Percentiles rank a stretch among this genome's conserved stretches.
Evolutionary conservation across 805 yeast genomes (phyloP).

Genomic region (Wickerhamomyces pijperi): DNA sequence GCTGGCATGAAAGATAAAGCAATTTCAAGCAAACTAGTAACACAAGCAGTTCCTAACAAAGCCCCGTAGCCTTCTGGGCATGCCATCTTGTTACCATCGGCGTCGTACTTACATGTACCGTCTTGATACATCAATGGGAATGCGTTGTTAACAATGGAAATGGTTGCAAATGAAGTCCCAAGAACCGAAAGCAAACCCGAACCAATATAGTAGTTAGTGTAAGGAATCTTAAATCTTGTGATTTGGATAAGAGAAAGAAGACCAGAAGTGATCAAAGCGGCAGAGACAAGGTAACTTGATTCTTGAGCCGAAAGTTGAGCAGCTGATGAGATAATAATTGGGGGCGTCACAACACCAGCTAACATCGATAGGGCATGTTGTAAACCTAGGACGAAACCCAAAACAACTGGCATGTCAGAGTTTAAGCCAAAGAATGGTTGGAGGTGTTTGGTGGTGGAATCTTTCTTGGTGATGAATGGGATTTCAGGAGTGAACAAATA

Average conservation of each 20-base stretch:
- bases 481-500: constrained; percentile 71
- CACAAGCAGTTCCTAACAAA: constrained; percentile 64
- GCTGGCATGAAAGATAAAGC: constrained; percentile 72
- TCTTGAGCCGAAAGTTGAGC: constrained; percentile 46
- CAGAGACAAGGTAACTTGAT: constrained; percentile 61
- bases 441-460: constrained; percentile 19
- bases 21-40: constrained; percentile 68
- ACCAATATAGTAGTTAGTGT: constrained; percentile 73
- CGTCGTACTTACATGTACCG: constrained; percentile 55
- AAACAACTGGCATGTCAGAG: constrained; percentile 66
- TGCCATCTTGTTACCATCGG: constrained; percentile 57
- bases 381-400: constrained; percentile 70
- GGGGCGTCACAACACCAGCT: constrained; percentile 85
- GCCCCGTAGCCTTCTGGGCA: constrained; percentile 90
- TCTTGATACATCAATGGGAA: constrained; percentile 68
- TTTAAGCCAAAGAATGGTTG: constrained; percentile 80
- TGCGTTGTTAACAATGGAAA: constrained; percentile 67
- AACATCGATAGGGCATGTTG: constrained; percentile 87
- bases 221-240: constrained; percentile 67
- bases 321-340: constrained; percentile 53
- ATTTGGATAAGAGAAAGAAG: constrained; percentile 65
- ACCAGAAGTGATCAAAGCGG: constrained; percentile 61
- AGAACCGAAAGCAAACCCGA: constrained; percentile 84
- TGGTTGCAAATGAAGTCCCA: constrained; percentile 85
- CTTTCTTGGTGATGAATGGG: constrained; percentile 45